Percentiles rank a stretch among this genome's conserved stretches.
Evolutionary conservation across 169 alveolate genomes (phyloP).

Genomic region (Plasmodium gonderi): DNA sequence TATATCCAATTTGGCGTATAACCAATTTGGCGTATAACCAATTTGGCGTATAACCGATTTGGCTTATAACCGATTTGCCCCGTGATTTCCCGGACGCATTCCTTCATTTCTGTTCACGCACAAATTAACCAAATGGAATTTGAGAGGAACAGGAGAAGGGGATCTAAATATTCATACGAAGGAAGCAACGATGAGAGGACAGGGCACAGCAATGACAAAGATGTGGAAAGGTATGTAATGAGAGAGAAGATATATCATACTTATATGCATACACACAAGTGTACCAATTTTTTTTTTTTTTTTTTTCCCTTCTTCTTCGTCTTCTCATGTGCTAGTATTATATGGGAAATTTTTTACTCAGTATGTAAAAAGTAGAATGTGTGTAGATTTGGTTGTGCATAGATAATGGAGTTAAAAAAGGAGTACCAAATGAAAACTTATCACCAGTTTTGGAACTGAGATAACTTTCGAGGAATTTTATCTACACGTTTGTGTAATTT

Average conservation of each 20-base stretch:
- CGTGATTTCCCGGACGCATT: background rate
- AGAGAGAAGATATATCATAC: background rate
- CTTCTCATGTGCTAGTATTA: too few species aligned
- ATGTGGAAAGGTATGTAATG: conserved; percentile 12
- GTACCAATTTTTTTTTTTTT: background rate
- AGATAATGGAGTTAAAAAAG: too few species aligned
- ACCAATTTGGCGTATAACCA: background rate
- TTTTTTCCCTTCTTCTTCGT: background rate
- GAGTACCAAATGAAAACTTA: too few species aligned
- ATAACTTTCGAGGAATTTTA: too few species aligned
- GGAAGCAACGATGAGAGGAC: background rate
- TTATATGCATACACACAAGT: background rate
- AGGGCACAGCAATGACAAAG: background rate
- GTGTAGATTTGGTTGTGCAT: too few species aligned
- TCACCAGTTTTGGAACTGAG: too few species aligned
- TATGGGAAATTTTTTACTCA: too few species aligned
- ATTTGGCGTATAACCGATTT: background rate
- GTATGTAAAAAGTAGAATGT: too few species aligned
- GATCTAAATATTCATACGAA: conserved; percentile 5
- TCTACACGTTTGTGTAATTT: too few species aligned
- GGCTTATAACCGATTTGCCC: background rate
- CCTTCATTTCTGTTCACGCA: background rate
- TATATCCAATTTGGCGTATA: background rate
- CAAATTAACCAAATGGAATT: background rate
- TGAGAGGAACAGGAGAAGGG: background rate